Evolutionary conservation across 1,139 yeast genomes (phyloP).

Genomic region (Groenewaldozyma sp.): DNA sequence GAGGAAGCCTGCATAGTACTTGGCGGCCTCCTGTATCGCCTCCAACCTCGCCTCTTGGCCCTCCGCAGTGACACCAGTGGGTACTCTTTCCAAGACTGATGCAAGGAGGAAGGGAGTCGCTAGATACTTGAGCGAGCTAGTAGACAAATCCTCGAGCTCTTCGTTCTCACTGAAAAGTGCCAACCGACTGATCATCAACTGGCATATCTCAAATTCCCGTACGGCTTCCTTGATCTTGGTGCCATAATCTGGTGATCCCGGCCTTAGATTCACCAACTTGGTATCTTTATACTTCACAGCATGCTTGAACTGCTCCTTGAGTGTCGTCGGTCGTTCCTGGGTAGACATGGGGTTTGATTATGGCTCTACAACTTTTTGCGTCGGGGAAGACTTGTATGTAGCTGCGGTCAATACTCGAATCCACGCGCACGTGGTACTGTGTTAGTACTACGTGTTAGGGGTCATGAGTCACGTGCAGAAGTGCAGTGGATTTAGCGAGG

Average conservation of each 20-base stretch:
- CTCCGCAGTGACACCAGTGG: slow-evolving; percentile 8
- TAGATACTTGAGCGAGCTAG: slow-evolving; percentile 45
- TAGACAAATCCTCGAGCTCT: slow-evolving; percentile 44
- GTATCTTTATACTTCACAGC: slow-evolving; percentile 1
- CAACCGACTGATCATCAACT: slow-evolving; percentile 23
- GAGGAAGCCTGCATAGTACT: slow-evolving; percentile 20
- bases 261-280: slow-evolving; percentile 5
- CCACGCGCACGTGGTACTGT: too few relatives aligned
- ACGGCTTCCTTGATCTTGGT: slow-evolving; percentile 13
- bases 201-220: slow-evolving; percentile 14
- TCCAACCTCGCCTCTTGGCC: slow-evolving; percentile 11
- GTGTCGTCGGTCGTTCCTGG: not conserved
- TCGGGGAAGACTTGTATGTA: too few relatives aligned
- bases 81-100: slow-evolving; percentile 20
- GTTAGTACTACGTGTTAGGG: too few relatives aligned
- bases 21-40: slow-evolving; percentile 15
- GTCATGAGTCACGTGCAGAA: too few relatives aligned
- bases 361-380: too few relatives aligned
- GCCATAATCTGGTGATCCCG: slow-evolving; percentile 16
- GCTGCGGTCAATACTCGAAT: too few relatives aligned
- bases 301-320: slow-evolving; percentile 6
- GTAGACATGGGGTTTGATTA: too few relatives aligned
- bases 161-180: slow-evolving; percentile 55
- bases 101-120: slow-evolving; percentile 44
- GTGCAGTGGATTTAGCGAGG: too few relatives aligned